Base-by-base conservation (phyloP, 371 early-diverging fungal species). In the Dichotomocladium elegans region DNA sequence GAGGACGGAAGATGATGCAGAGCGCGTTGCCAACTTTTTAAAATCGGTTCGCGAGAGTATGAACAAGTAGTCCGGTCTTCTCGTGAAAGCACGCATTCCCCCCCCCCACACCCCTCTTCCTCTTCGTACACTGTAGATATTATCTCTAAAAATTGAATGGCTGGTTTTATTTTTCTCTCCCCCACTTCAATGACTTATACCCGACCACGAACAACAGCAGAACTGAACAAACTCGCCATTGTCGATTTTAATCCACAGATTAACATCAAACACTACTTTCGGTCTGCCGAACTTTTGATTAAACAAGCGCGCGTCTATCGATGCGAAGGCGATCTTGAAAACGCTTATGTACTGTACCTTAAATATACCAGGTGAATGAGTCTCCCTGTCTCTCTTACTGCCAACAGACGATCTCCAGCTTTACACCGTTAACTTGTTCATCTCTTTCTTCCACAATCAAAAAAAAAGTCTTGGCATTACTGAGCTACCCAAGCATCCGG, bases 291-390 rank as follows among this genome's bases (percentile, higher is more conserved):
- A 24, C 60, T 68, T 2, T 41, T 81, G 22, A 64, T 74, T 27
- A 75, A 70, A 44, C 83, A 83, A 72, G 83, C 80, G 51, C 47
- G 67, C 47, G 63, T 80, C 10, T 83, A 83, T 56, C 63, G 61
- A 34, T 46, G 41, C 11, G 83, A 83, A 66, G 55, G 71, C 28
- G 81, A 83, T 53, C 50, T 72, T 8, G 74, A 79, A 40, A 72
- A 72, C 41, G 76, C 80, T 1, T 83, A 81, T 47, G 52, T 79
- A 9, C 57, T 77, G 0, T 80, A 79, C 41, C 72, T 83, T 73
- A 75, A 77, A 37, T 79, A 74, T 41, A 74, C 73, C 58, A 81
- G 71, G 83, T 83, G 73, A 46, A 65, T 29, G n/a, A n/a, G n/a
- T n/a, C n/a, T n/a, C n/a, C n/a, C n/a, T n/a, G n/a, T n/a, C n/a